Conservation (phyloP, 495 filamentous ascomycete genomes). For the Lichenothelia convexa region DNA sequence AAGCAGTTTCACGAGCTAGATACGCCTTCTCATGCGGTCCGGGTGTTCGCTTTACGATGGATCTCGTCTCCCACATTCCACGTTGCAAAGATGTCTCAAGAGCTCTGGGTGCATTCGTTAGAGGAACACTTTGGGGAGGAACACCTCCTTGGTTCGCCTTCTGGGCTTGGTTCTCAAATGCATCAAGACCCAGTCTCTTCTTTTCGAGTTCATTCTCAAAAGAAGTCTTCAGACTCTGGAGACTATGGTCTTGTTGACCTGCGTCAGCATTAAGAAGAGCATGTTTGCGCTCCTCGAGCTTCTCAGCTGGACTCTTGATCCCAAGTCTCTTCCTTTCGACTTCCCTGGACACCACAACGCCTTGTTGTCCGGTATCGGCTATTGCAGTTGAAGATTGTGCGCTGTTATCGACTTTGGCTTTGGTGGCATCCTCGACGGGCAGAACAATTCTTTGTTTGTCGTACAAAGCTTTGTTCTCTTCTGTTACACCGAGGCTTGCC, state of each 20-base stretch:
- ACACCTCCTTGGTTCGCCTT: neutral
- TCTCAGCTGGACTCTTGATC: neutral
- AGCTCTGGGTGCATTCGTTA: neutral
- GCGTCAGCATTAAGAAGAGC: neutral
- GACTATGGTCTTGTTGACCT: neutral
- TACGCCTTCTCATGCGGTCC: neutral
- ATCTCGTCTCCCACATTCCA: neutral
- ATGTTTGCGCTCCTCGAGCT: too few relatives aligned
- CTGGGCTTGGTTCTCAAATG: neutral
- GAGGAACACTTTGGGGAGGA: neutral
- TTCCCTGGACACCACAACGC: too few relatives aligned
- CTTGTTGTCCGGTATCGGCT: too few relatives aligned
- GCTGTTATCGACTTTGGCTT: too few relatives aligned
- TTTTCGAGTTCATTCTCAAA: constrained; percentile 1
- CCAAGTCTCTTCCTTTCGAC: neutral
- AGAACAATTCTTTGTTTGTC: too few relatives aligned
- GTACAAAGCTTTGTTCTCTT: too few relatives aligned
- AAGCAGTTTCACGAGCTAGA: neutral
- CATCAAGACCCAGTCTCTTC: neutral
- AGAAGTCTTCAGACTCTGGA: constrained; percentile 5
- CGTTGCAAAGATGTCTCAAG: neutral
- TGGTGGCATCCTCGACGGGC: too few relatives aligned
- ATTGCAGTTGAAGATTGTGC: too few relatives aligned
- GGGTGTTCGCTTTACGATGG: neutral
- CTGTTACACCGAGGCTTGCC: too few relatives aligned